A percentile compares a stretch with the other conserved stretches of the same genome.
Conservation (phyloP, 2,329 filamentous ascomycete species). For the Zasmidium angulare region DNA sequence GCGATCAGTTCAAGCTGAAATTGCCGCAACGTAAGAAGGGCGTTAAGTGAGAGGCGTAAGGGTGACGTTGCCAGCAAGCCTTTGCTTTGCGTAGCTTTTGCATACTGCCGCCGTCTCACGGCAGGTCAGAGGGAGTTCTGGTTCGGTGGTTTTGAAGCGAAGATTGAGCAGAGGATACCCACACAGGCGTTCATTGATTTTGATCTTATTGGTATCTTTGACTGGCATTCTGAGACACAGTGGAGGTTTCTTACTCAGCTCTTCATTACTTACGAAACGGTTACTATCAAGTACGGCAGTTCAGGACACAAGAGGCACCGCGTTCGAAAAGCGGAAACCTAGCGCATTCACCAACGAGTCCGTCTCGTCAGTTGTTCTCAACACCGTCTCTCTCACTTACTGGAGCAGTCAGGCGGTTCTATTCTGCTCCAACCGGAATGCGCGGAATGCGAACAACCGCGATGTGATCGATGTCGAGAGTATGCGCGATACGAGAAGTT, state of each 20-base stretch:
- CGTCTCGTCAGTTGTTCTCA: too few relatives aligned
- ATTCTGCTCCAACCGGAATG: too few relatives aligned
- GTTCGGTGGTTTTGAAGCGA: background rate
- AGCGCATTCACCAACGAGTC: too few relatives aligned
- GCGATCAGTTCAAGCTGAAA: slow-evolving; percentile 33
- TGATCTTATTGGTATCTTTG: background rate
- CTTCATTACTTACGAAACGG: background rate
- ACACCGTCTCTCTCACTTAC: too few relatives aligned
- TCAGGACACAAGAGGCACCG: too few relatives aligned
- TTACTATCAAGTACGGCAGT: background rate
- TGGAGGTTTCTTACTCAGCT: background rate
- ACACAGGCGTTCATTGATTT: background rate
- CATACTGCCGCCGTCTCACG: background rate
- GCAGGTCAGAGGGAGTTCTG: background rate
- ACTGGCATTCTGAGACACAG: too few relatives aligned
- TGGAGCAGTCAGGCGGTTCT: too few relatives aligned
- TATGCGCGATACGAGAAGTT: too few relatives aligned
- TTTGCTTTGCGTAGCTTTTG: too few relatives aligned
- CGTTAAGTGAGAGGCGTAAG: slow-evolving; percentile 5
- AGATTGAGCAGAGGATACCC: slow-evolving; percentile 9
- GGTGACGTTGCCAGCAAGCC: background rate
- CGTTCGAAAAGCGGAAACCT: too few relatives aligned
- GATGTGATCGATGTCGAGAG: too few relatives aligned
- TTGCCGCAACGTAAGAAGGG: slow-evolving; percentile 27
- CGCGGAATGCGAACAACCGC: too few relatives aligned